These are phyloP conservation scores for Citeromyces matritensis DNA, from an alignment of 805 yeast genomes.

Conservation along the genomic window DNA sequence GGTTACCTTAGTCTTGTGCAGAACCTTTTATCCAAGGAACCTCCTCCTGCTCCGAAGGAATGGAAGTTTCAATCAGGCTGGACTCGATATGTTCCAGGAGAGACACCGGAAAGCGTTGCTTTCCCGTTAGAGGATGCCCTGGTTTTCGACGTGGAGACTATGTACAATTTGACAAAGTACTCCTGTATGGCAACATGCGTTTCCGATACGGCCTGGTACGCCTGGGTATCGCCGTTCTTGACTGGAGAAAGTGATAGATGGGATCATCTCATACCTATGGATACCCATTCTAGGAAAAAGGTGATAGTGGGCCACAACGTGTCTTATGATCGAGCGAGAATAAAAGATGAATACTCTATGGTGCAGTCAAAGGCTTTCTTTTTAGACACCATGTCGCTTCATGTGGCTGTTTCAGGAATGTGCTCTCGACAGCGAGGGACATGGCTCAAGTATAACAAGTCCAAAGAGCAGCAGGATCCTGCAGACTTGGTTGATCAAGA, in stretches of 20 bases:
- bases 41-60: constrained; percentile 14
- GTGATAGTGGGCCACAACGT: constrained; percentile 83
- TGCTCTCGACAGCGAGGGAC: constrained; percentile 80
- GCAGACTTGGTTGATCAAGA: constrained; percentile 14
- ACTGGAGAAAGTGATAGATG: constrained; percentile 31
- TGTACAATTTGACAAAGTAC: constrained; percentile 60
- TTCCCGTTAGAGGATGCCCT: constrained; percentile 60
- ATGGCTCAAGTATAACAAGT: constrained; percentile 43
- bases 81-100: constrained; percentile 52
- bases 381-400: constrained; percentile 86
- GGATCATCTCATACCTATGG: constrained; percentile 68
- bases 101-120: constrained; percentile 37
- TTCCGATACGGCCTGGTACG: constrained; percentile 73
- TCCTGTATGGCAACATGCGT: constrained; percentile 75
- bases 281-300: constrained; percentile 29
- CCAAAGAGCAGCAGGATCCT: constrained; percentile 8
- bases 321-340: constrained; percentile 79
- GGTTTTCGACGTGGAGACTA: constrained; percentile 81
- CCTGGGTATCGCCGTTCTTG: constrained; percentile 86
- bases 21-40: constrained; percentile 21
- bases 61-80: constrained; percentile 68
- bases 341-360: constrained; percentile 69
- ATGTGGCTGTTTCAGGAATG: constrained; percentile 82
- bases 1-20: constrained; percentile 44
- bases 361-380: constrained; percentile 57